These are phyloP conservation scores for Venustampulla echinocandica DNA, from an alignment of 495 filamentous ascomycete species.

Conservation along the genomic window DNA sequence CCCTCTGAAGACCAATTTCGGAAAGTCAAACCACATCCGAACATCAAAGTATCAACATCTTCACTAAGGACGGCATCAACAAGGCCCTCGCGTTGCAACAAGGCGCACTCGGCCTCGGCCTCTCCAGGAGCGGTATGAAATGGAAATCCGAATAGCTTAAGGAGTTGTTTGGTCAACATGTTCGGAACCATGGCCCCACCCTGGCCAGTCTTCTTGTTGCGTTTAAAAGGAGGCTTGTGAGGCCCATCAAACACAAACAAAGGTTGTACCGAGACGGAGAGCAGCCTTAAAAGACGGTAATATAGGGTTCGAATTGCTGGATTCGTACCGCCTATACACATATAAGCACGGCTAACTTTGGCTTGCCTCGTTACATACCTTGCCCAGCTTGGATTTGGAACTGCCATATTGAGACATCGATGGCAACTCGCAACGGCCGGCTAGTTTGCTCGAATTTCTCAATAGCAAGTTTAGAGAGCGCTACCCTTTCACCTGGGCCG, in stretches of 20 bases:
- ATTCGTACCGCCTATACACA: constrained; percentile 56
- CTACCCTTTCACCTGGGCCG: constrained; percentile 67
- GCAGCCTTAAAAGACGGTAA: constrained; percentile 78
- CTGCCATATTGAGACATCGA: constrained; percentile 96
- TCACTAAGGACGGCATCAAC: constrained; percentile 96
- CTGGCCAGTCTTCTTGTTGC: constrained; percentile 55
- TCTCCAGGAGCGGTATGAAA: constrained; percentile 87
- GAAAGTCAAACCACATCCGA: constrained; percentile 70
- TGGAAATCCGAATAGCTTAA: constrained; percentile 77
- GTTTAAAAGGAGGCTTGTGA: constrained; percentile 83
- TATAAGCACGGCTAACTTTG: constrained; percentile 24
- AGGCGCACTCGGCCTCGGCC: constrained; percentile 92
- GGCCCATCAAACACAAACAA: constrained; percentile 95
- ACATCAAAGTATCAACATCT: constrained; percentile 98
- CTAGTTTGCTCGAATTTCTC: constrained; percentile 60
- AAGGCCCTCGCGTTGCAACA: constrained; percentile 71
- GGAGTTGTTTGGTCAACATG: constrained; percentile 63
- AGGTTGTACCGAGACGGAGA: constrained; percentile 72
- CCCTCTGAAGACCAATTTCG: constrained; percentile 78
- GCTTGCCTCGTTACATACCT: constrained; percentile 32
- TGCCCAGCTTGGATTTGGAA: constrained; percentile 83
- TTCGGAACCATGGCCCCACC: constrained; percentile 39
- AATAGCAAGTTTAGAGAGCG: constrained; percentile 75
- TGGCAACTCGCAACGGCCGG: constrained; percentile 75
- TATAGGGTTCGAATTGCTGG: constrained; percentile 89